Evolutionary conservation across 345 rosid genomes (phyloP).

Genomic region (Dipteronia sinensis): DNA sequence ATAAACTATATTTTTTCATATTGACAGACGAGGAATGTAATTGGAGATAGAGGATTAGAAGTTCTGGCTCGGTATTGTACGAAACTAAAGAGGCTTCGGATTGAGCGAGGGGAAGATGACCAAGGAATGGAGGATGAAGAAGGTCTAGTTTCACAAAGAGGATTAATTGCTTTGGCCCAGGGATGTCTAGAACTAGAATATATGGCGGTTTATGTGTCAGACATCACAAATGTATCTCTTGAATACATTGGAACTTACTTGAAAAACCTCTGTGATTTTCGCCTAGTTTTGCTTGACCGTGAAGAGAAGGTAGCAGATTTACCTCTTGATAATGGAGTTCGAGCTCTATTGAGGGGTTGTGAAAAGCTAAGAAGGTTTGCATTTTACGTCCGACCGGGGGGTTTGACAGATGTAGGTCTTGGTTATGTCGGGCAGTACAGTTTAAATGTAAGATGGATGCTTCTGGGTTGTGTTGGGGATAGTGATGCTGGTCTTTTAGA

Average conservation of each 20-base stretch:
- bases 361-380: conserved; percentile 78
- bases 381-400: conserved; percentile 78
- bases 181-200: conserved; percentile 82
- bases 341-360: conserved; percentile 80
- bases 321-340: conserved; percentile 92
- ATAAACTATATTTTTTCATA: conserved; percentile 17
- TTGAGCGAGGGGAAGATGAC: conserved; percentile 93
- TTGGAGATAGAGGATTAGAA: conserved; percentile 93
- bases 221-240: conserved; percentile 75
- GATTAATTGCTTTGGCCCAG: conserved; percentile 77
- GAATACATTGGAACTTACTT: conserved; percentile 61
- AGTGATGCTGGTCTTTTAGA: conserved; percentile 73
- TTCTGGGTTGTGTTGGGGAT: conserved; percentile 80
- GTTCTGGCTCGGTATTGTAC: conserved; percentile 73
- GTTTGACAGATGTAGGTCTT: conserved; percentile 82
- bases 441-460: conserved; percentile 88
- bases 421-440: conserved; percentile 76
- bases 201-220: conserved; percentile 86
- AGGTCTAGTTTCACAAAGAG: conserved; percentile 85
- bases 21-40: conserved; percentile 89
- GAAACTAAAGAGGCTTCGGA: conserved; percentile 81
- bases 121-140: conserved; percentile 85
- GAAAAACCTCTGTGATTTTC: conserved; percentile 80
- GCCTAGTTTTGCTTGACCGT: conserved; percentile 80
- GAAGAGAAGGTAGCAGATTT: conserved; percentile 75